Conservation (phyloP, 2,329 filamentous ascomycete species). For the Fusarium brachygibbosum region DNA sequence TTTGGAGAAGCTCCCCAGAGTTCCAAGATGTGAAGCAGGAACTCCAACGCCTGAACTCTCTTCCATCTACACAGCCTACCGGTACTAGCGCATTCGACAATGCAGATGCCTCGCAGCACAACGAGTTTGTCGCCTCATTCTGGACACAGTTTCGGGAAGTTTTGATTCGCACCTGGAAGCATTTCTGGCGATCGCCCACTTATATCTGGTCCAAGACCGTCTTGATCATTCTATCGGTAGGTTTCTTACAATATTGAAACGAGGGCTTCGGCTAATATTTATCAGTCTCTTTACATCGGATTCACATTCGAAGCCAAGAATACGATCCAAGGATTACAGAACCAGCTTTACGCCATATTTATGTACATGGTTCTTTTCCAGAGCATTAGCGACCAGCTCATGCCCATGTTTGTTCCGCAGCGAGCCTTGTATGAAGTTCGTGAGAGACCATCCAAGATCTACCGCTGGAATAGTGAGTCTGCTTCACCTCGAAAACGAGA, state of each 20-base stretch:
- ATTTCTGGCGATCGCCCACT: conserved; percentile 60
- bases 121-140: conserved; percentile 52
- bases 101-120: conserved; percentile 43
- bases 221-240: conserved; percentile 41
- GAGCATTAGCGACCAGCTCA: conserved; percentile 70
- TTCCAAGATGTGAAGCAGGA: conserved; percentile 47
- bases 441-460: conserved; percentile 75
- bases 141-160: conserved; percentile 54
- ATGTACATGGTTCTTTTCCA: conserved; percentile 78
- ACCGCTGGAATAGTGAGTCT: conserved; percentile 55
- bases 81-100: neutral
- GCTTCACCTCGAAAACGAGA: rapidly evolving
- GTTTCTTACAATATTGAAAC: rapidly evolving
- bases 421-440: conserved; percentile 76
- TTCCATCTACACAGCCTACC: neutral
- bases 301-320: conserved; percentile 72
- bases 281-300: conserved; percentile 70
- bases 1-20: conserved; percentile 58
- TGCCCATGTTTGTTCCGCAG: conserved; percentile 78
- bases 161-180: conserved; percentile 54
- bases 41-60: conserved; percentile 33
- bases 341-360: conserved; percentile 77
- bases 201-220: conserved; percentile 71
- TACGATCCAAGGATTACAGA: conserved; percentile 73
- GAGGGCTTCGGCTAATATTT: neutral